Evolutionary conservation across 495 filamentous ascomycete species (phyloP).

Genomic region (Massariosphaeria phaeospora): DNA sequence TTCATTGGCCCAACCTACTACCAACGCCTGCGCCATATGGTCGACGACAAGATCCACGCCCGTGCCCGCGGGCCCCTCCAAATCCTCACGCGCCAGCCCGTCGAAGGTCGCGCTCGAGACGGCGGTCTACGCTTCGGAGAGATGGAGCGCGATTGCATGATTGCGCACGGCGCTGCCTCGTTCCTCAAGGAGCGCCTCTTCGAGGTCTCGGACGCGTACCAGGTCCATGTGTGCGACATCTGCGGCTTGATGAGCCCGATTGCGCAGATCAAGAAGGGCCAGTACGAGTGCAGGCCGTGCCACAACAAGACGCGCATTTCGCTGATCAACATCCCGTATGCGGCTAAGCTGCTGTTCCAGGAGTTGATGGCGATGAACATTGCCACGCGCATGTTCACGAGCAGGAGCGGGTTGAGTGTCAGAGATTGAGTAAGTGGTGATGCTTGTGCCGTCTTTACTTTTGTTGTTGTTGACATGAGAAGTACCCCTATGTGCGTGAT

Average conservation of each 20-base stretch:
- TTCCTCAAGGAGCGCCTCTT: slow-evolving; percentile 98
- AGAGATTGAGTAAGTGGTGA: no score
- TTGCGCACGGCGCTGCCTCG: slow-evolving; percentile 90
- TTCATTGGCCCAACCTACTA: slow-evolving; percentile 99
- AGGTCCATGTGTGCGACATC: slow-evolving; percentile 97
- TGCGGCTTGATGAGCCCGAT: slow-evolving; percentile 98
- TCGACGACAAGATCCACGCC: slow-evolving; percentile 99
- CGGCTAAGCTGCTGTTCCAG: slow-evolving; percentile 97
- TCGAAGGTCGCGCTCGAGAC: slow-evolving; percentile 94
- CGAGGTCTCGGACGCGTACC: slow-evolving; percentile 95
- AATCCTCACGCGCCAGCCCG: slow-evolving; percentile 96
- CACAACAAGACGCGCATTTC: slow-evolving; percentile 98
- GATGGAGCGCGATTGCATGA: slow-evolving; percentile 99
- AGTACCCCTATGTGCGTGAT: no score
- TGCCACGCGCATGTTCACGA: slow-evolving; percentile 91
- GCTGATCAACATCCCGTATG: slow-evolving; percentile 95
- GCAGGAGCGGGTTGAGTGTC: slow-evolving; percentile 66
- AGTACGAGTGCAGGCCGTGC: slow-evolving; percentile 94
- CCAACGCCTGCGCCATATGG: slow-evolving; percentile 97
- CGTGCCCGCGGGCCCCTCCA: slow-evolving; percentile 91
- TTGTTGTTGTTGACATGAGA: no score
- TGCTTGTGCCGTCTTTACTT: no score
- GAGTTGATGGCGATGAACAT: slow-evolving; percentile 98
- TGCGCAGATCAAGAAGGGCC: slow-evolving; percentile 93
- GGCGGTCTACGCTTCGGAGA: slow-evolving; percentile 99